Evolutionary conservation across 805 yeast genomes (phyloP).

Genomic region (Saturnispora serradocipensis): DNA sequence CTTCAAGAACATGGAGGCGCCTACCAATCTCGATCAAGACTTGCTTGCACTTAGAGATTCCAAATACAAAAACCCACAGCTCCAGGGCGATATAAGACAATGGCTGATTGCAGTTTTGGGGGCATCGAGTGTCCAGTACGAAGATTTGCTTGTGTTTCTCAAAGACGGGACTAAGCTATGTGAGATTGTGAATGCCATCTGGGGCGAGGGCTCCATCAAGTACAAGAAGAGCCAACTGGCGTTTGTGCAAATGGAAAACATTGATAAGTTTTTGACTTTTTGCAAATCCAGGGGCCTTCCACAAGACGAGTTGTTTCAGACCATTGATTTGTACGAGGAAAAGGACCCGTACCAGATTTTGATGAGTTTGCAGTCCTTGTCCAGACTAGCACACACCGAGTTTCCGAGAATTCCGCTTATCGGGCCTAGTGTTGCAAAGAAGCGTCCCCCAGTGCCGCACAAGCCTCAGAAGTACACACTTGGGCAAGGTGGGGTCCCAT

Average conservation of each 20-base stretch:
- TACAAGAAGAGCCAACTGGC: conserved; percentile 64
- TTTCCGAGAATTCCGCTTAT: conserved; percentile 39
- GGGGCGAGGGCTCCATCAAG: conserved; percentile 31
- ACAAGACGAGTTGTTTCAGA: conserved; percentile 74
- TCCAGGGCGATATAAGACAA: conserved; percentile 29
- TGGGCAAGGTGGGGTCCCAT: conserved; percentile 27
- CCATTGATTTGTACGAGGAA: conserved; percentile 62
- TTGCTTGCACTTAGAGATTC: conserved; percentile 38
- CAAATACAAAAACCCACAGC: conserved; percentile 36
- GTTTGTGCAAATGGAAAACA: conserved; percentile 78
- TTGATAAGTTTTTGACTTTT: conserved; percentile 57
- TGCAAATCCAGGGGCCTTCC: conserved; percentile 62
- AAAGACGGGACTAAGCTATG: conserved; percentile 57
- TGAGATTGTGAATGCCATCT: conserved; percentile 33
- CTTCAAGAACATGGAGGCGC: conserved; percentile 1
- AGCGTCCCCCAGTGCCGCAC: conserved; percentile 42
- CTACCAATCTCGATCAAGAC: conserved; percentile 57
- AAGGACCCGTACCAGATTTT: conserved; percentile 72
- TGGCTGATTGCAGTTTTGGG: conserved; percentile 45
- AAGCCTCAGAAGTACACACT: conserved; percentile 41
- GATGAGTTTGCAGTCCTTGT: conserved; percentile 64
- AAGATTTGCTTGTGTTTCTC: conserved; percentile 44
- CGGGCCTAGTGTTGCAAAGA: conserved; percentile 48
- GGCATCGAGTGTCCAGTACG: conserved; percentile 16
- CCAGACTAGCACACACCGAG: conserved; percentile 55